These are phyloP conservation scores for Stylonectria norvegica DNA, from an alignment of 2,329 filamentous ascomycete genomes.

Conservation along the genomic window DNA sequence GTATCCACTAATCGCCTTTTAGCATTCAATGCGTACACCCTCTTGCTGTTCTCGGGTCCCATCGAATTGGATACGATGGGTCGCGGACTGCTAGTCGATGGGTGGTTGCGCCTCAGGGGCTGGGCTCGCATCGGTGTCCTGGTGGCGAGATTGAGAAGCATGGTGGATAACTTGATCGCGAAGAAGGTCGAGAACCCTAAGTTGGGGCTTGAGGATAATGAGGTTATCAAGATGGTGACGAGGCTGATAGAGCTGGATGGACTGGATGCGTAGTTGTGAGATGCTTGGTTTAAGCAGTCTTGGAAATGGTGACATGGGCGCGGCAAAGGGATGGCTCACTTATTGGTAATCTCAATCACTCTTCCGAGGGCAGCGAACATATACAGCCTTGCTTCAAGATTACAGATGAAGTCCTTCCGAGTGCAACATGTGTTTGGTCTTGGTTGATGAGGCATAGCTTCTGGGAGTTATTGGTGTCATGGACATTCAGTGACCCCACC, in stretches of 20 bases:
- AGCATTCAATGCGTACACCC: slow-evolving; percentile 85
- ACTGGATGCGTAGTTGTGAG: slow-evolving; percentile 71
- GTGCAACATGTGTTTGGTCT: too few relatives aligned
- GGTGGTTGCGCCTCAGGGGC: slow-evolving; percentile 79
- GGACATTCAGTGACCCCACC: too few relatives aligned
- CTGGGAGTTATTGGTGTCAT: too few relatives aligned
- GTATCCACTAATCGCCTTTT: slow-evolving; percentile 5
- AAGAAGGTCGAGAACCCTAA: slow-evolving; percentile 74
- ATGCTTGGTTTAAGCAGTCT: too few relatives aligned
- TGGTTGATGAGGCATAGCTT: too few relatives aligned
- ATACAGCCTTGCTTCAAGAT: too few relatives aligned
- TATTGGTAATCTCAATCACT: too few relatives aligned
- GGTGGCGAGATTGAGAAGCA: slow-evolving; percentile 73
- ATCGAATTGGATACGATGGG: slow-evolving; percentile 86
- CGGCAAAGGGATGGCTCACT: too few relatives aligned
- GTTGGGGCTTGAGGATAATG: slow-evolving; percentile 53
- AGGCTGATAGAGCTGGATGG: slow-evolving; percentile 88
- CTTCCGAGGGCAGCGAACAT: too few relatives aligned
- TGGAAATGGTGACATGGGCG: not conserved
- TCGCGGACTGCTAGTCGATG: slow-evolving; percentile 83
- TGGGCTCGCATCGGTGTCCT: slow-evolving; percentile 95
- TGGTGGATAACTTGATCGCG: slow-evolving; percentile 83
- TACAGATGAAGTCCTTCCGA: too few relatives aligned
- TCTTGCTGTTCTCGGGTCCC: slow-evolving; percentile 82
- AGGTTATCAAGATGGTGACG: slow-evolving; percentile 73